Evolutionary conservation across 163 green algal species (phyloP), one percentile per base, ranked within the genome.

Genomic region (Chlamydomonas reinhardtii): DNA sequence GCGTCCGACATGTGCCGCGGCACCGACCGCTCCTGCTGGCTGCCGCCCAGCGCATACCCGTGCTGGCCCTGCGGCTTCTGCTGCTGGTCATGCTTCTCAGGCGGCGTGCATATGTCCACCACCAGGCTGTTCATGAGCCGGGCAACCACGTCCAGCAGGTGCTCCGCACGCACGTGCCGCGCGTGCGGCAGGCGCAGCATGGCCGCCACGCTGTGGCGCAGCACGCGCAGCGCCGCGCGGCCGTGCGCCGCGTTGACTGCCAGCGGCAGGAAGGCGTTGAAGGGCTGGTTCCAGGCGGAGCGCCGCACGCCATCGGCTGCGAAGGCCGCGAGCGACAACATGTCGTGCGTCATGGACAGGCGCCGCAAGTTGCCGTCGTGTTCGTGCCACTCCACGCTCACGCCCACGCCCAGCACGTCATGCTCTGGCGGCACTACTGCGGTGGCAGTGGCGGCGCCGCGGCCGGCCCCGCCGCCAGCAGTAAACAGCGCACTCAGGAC

Each of bases 251-350:
- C 54, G 59, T 87, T 87, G 24, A 87, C 52, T 1, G 54, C 75
- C 68, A 90, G 72, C 29, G 85, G 85, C 71, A 90, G 65, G 68
- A 90, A 90, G n/a, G 74, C 77, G 12, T 83, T 68, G 27, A 90
- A 90, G 19, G 72, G 61, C 39, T 72, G 34, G 71, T 90, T 90
- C 85, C 85, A 90, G 43, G 85, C 76, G 20, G 85, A 90, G 4
- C 32, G 24, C n/a, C 84, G 76, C 39, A 86, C 83, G n/a, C 83
- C 74, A 3, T 43, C 27, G 11, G 14, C 48, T 25, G 73, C 12
- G 48, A 89, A 89, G 15, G 83, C 83, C 25, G 31, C 1, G 37
- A 62, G 59, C 31, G 83, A 84, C 83, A 89, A 34, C 54, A 64
- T 68, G 74, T 89, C 83, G 27, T 31, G 64, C 54, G 69, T 34